These are phyloP conservation scores for Blumeria graminis DNA, from an alignment of 2,329 filamentous ascomycete genomes.

Conservation along the genomic window DNA sequence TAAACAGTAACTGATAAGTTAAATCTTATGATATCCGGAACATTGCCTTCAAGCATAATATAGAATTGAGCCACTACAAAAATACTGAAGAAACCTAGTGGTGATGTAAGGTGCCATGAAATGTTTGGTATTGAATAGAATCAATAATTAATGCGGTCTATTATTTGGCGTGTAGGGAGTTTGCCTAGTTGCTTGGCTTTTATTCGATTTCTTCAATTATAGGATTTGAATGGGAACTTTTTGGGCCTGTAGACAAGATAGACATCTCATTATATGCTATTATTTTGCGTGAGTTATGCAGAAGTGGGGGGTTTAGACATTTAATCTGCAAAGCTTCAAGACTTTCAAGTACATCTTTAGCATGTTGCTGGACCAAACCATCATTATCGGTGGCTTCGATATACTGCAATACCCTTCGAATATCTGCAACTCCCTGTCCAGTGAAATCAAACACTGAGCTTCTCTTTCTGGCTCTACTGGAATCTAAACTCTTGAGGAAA, in stretches of 20 bases:
- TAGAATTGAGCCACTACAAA: no score
- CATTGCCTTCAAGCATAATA: no score
- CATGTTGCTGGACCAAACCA: slow-evolving; percentile 42
- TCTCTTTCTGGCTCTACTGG: slow-evolving; percentile 22
- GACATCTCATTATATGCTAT: slow-evolving; percentile 21
- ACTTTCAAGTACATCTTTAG: slow-evolving; percentile 39
- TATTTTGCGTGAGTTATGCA: slow-evolving; percentile 6
- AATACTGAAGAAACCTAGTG: no score
- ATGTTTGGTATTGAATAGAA: no score
- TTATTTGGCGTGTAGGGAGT: no score
- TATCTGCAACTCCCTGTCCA: slow-evolving; percentile 30
- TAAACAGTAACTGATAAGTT: no score
- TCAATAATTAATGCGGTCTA: no score
- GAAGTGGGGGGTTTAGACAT: slow-evolving; percentile 10
- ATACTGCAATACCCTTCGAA: slow-evolving; percentile 37
- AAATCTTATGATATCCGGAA: no score
- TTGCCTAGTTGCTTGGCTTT: not conserved
- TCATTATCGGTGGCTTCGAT: slow-evolving; percentile 42
- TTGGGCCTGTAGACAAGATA: slow-evolving; percentile 15
- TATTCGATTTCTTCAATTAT: slow-evolving; percentile 39
- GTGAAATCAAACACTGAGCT: slow-evolving; percentile 29
- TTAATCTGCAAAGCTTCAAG: slow-evolving; percentile 36
- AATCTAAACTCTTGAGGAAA: slow-evolving; percentile 34
- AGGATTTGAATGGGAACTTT: slow-evolving; percentile 13
- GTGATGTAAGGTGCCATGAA: no score